Evolutionary conservation across 1,139 yeast genomes (phyloP).

Genomic region (Entelexis paramagnoliae): DNA sequence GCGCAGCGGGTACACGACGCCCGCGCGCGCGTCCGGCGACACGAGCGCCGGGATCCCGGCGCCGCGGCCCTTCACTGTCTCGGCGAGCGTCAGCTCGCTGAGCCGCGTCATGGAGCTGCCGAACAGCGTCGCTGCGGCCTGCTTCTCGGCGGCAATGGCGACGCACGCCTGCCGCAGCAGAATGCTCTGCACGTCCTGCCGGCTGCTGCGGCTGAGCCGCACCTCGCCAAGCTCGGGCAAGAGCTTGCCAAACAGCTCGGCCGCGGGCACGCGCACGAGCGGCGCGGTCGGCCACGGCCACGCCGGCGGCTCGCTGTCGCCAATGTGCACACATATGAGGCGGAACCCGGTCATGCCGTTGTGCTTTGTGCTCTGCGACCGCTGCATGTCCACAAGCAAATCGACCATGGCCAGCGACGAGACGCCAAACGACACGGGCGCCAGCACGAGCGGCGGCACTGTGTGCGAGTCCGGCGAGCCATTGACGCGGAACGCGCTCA

Average conservation of each 20-base stretch:
- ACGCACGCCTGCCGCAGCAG: slow-evolving; percentile 14
- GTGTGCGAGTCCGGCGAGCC: slow-evolving; percentile 34
- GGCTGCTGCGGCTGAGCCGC: slow-evolving; percentile 20
- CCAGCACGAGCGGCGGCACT: slow-evolving; percentile 31
- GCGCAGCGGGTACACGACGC: slow-evolving; percentile 54
- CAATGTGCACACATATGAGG: slow-evolving; percentile 46
- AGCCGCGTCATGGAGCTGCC: slow-evolving; percentile 76
- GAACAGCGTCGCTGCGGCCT: slow-evolving; percentile 38
- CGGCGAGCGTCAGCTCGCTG: slow-evolving; percentile 67
- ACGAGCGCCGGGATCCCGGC: slow-evolving; percentile 42
- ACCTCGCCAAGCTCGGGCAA: slow-evolving; percentile 1
- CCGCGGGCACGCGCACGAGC: not conserved
- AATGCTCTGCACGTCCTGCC: slow-evolving; percentile 21
- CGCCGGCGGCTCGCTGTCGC: slow-evolving; percentile 22
- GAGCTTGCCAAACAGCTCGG: not conserved
- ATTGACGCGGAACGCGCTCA: slow-evolving; percentile 67
- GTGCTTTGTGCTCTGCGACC: slow-evolving; percentile 51
- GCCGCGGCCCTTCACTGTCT: slow-evolving; percentile 89
- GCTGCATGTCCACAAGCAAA: slow-evolving; percentile 48
- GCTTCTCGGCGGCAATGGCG: slow-evolving; percentile 11
- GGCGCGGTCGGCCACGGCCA: slow-evolving; percentile 15
- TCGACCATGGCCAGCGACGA: slow-evolving; percentile 63
- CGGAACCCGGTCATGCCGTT: slow-evolving; percentile 62
- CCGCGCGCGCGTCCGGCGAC: slow-evolving; percentile 19
- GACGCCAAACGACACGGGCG: slow-evolving; percentile 49